A percentile compares a stretch with the other conserved stretches of the same genome.
phyloP scores from a whole-genome alignment of 345 rosid genomes.

The Citrus maxima region DNA sequence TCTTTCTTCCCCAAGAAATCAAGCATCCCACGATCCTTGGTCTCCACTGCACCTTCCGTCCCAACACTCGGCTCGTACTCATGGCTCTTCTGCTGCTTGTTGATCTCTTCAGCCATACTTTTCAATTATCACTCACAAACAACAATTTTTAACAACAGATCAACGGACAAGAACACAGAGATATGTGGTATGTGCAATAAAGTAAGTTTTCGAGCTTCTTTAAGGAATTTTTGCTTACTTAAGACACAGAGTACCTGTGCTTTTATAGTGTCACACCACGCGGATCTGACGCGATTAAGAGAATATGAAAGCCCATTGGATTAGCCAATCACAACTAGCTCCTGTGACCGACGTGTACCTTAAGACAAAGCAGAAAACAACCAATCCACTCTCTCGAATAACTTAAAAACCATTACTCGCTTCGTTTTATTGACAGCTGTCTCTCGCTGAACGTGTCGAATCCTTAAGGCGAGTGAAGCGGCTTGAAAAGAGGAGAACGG shows the following conservation, averaged over 20 bases:
- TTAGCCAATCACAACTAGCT: conserved; percentile 11
- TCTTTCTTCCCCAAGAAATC: conserved; percentile 78
- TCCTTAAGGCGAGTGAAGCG: background rate
- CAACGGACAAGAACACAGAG: background rate
- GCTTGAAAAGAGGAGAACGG: too few species aligned
- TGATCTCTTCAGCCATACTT: conserved; percentile 53
- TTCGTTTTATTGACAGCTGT: background rate
- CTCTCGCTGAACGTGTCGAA: background rate
- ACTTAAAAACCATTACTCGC: background rate
- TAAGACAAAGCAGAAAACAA: background rate
- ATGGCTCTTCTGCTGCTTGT: conserved; percentile 28
- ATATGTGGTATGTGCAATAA: background rate
- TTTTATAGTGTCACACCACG: conserved; percentile 35
- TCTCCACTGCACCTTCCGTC: conserved; percentile 32
- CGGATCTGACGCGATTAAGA: conserved; percentile 38
- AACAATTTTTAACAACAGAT: background rate
- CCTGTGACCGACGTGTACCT: conserved; percentile 30
- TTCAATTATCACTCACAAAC: background rate
- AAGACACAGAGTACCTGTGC: background rate
- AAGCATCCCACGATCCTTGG: conserved; percentile 71
- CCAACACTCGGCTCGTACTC: conserved; percentile 38
- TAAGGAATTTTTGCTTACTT: background rate
- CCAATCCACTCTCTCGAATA: background rate
- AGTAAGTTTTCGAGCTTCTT: too few species aligned
- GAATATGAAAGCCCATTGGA: too few species aligned